Base-by-base conservation (phyloP, 805 yeast genomes). In the Kuraishia capsulata region DNA sequence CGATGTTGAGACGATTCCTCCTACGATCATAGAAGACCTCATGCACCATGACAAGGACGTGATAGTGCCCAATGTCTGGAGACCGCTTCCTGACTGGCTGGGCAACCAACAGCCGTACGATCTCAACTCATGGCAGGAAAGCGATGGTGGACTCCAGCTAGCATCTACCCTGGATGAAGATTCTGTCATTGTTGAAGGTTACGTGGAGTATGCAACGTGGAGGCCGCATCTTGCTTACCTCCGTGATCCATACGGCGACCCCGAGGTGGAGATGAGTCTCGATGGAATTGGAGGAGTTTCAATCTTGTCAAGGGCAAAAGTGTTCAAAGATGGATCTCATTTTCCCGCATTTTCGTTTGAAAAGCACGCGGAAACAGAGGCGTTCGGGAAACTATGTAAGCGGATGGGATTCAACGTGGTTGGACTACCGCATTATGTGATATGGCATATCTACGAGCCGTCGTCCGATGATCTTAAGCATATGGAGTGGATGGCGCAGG, bases 261-360 rank as follows among this genome's bases (percentile, higher is more conserved):
- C 94, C 4, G 90, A 85, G 54, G 90, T 81, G 33, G 95, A 87
- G 54, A 81, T 90, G 82, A 89, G 81, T 41, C 67, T 90, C 44
- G 97, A 90, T 59, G 98, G 98, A 38, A 88, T 90, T 49, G 98
- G 98, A 20, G 98, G 97, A 47, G 98, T 90, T 33, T 86, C 96
- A 1, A 88, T 92, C 46, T 67, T 90, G 47, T 73, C 95, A 33
- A 85, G 83, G 57, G 97, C 96, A 2, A 65, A 68, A 35, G 96
- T 90, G 3, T 90, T 90, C 67, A 70, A 87, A 46, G 64, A 73
- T 20, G 98, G 98, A 10, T 80, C 94, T 2, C 94, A 87, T 62
- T 90, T 89, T 71, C 97, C 98, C 8, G 97, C 96, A 1, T 90
- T 90, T 56, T 85, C 96, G 28, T 90, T 87, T 61, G 84, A 86